Percentiles rank a stretch among this genome's conserved stretches.
These are phyloP conservation scores for Dionaea muscipula DNA, from an alignment of 179 eudicot species.

Conservation along the genomic window DNA sequence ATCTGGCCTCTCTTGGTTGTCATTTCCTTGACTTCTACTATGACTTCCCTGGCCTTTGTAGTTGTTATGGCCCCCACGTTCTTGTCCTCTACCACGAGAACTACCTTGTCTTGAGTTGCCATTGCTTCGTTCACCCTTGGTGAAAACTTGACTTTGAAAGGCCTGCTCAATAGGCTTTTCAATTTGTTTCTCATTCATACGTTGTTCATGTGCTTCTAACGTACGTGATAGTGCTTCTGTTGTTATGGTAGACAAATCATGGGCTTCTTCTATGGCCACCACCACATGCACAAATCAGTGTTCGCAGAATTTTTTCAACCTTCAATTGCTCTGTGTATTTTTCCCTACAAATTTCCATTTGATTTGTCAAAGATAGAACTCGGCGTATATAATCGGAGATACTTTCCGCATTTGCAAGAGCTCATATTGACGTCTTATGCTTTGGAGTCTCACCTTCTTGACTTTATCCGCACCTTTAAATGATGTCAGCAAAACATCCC, in stretches of 20 bases:
- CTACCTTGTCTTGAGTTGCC: not conserved
- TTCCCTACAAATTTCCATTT: slow-evolving; percentile 7
- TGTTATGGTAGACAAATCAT: not conserved
- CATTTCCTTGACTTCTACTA: not conserved
- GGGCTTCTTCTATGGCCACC: slow-evolving; percentile 12
- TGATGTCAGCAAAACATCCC: slow-evolving; percentile 5
- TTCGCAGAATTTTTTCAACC: not conserved
- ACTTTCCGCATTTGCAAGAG: not conserved
- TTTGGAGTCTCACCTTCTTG: slow-evolving; percentile 12
- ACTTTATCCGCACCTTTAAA: slow-evolving; percentile 6
- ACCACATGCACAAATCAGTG: slow-evolving; percentile 8
- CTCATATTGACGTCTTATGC: slow-evolving; percentile 4
- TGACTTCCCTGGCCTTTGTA: not conserved
- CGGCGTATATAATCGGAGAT: slow-evolving; percentile 2
- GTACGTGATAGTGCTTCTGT: not conserved
- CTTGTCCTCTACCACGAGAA: not conserved
- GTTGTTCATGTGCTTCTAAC: slow-evolving; percentile 6
- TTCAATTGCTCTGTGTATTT: not conserved
- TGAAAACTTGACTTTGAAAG: not conserved
- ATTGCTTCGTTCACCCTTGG: not conserved
- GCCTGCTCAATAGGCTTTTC: not conserved
- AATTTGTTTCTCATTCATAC: slow-evolving; percentile 1
- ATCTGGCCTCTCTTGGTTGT: not conserved
- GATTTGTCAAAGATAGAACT: slow-evolving; percentile 5
- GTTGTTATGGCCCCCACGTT: not conserved